Conservation (phyloP, 345 rosid species). For the Combretum micranthum region DNA sequence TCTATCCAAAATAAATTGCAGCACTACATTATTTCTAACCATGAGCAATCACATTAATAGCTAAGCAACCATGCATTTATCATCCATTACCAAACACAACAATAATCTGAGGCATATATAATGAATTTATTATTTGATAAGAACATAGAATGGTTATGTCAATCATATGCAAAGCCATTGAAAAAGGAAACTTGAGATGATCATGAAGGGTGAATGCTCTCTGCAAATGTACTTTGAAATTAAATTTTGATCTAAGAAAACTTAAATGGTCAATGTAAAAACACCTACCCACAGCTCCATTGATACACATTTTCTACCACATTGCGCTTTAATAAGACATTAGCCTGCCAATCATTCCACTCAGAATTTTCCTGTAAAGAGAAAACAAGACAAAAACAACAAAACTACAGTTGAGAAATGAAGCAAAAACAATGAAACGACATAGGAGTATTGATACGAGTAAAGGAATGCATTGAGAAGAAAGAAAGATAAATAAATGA, state of each 20-base stretch:
- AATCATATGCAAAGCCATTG: too few species aligned
- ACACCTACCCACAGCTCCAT: conserved; percentile 88
- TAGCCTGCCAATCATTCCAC: conserved; percentile 74
- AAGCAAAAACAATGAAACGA: not conserved
- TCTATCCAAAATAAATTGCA: too few species aligned
- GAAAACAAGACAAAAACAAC: conserved; percentile 9
- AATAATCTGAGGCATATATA: too few species aligned
- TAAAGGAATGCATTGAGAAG: too few species aligned
- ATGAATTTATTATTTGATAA: too few species aligned
- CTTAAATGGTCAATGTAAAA: not conserved
- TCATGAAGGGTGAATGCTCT: not conserved
- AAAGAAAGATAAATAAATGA: too few species aligned
- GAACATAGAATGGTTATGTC: too few species aligned
- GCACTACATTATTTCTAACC: too few species aligned
- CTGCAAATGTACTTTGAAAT: not conserved
- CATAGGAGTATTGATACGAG: not conserved
- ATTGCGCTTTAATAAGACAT: conserved; percentile 68
- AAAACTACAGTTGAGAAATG: not conserved
- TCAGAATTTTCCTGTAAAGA: conserved; percentile 50
- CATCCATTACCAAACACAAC: too few species aligned
- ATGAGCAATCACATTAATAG: too few species aligned
- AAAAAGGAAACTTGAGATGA: too few species aligned
- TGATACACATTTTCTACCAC: conserved; percentile 74
- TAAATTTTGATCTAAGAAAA: not conserved
- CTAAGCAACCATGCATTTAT: too few species aligned